Evolutionary conservation across 805 yeast genomes (phyloP).

Genomic region (Suhomyces xylopsoci): DNA sequence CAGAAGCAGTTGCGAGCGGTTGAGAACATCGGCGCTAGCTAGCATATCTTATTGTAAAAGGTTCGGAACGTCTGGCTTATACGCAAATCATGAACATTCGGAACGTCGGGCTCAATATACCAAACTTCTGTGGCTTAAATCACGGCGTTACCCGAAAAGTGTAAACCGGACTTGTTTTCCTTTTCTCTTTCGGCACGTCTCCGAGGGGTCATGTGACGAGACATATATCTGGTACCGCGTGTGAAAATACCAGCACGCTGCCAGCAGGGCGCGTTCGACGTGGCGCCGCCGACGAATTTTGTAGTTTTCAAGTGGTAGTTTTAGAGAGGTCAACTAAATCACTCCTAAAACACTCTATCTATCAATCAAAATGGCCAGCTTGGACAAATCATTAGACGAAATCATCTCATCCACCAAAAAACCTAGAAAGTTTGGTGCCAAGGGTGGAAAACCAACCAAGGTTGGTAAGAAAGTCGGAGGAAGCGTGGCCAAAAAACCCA

Average conservation of each 20-base stretch:
- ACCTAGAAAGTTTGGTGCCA: slow-evolving; percentile 21
- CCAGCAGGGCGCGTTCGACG: neutral
- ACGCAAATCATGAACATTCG: neutral
- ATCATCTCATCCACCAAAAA: slow-evolving; percentile 64
- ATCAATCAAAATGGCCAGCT: slow-evolving; percentile 57
- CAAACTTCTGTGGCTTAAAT: neutral
- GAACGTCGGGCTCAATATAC: neutral
- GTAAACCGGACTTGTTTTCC: neutral
- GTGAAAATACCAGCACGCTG: neutral
- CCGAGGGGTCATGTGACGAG: neutral
- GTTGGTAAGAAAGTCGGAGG: slow-evolving; percentile 37
- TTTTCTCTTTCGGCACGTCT: neutral
- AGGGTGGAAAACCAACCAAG: slow-evolving; percentile 28
- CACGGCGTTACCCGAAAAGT: neutral
- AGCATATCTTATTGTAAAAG: neutral
- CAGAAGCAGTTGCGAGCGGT: neutral
- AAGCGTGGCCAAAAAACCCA: slow-evolving; percentile 20
- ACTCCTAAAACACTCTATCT: neutral
- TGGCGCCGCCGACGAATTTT: neutral
- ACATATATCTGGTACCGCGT: neutral
- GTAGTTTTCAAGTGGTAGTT: neutral
- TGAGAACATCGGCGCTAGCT: neutral
- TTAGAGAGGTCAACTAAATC: neutral
- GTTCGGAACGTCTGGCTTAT: neutral
- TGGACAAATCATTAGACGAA: slow-evolving; percentile 94